Conservation (phyloP, 2,329 filamentous ascomycete genomes). For the Colletotrichum camelliae region DNA sequence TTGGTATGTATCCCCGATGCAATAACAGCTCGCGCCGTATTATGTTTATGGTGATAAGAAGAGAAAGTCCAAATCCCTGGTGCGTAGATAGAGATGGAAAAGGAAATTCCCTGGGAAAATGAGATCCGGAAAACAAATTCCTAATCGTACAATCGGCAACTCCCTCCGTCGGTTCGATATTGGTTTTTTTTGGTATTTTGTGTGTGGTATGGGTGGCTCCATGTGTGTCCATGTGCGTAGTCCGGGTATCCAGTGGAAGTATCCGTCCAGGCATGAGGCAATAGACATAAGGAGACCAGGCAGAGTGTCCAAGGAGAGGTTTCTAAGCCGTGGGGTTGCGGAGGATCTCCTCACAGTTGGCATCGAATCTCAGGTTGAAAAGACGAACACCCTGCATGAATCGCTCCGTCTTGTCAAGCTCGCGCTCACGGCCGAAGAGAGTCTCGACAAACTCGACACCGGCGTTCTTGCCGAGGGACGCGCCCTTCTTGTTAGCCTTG, state of each 20-base stretch:
- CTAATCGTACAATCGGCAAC: conserved; percentile 23
- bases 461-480: conserved; percentile 86
- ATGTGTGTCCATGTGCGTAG: not conserved
- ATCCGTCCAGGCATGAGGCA: not conserved
- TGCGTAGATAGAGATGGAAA: conserved; percentile 6
- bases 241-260: not conserved
- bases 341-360: conserved; percentile 92
- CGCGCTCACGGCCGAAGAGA: conserved; percentile 89
- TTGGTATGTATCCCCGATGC: conserved; percentile 20
- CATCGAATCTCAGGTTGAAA: conserved; percentile 94
- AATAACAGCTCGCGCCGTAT: conserved; percentile 22
- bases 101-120: conserved; percentile 17
- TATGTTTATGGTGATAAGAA: conserved; percentile 21
- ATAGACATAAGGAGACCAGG: conserved; percentile 21
- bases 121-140: conserved; percentile 16
- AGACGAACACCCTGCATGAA: conserved; percentile 88
- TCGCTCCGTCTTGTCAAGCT: conserved; percentile 88
- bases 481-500: conserved; percentile 74
- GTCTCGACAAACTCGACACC: conserved; percentile 96
- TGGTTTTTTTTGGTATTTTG: conserved; percentile 10
- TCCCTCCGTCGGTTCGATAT: conserved; percentile 15
- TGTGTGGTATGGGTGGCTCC: not conserved
- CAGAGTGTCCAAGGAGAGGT: not conserved
- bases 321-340: conserved; percentile 54
- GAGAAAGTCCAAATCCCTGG: conserved; percentile 17